Conservation (phyloP, 2,329 filamentous ascomycete species). For the Ustulina deusta region DNA sequence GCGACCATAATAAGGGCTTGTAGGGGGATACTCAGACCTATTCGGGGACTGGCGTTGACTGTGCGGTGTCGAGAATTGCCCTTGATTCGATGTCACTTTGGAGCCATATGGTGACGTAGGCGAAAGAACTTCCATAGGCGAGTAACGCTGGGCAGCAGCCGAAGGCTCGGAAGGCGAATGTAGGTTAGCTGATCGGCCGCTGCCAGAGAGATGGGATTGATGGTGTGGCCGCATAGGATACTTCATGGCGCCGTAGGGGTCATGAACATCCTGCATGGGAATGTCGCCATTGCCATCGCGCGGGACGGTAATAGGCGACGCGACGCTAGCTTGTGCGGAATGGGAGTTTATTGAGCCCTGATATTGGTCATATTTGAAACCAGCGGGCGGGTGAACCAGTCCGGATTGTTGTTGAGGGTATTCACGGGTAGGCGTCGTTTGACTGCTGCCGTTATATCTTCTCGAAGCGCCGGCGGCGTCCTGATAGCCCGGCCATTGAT, state of each 20-base stretch:
- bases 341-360: slow-evolving; percentile 60
- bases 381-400: slow-evolving; percentile 62
- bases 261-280: slow-evolving; percentile 86
- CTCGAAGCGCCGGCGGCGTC: slow-evolving; percentile 72
- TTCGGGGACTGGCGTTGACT: slow-evolving; percentile 82
- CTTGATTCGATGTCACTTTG: slow-evolving; percentile 68
- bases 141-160: slow-evolving; percentile 89
- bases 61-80: slow-evolving; percentile 65
- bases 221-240: slow-evolving; percentile 85
- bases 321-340: slow-evolving; percentile 52
- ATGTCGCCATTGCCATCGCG: slow-evolving; percentile 81
- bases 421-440: slow-evolving; percentile 51
- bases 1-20: slow-evolving; percentile 68
- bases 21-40: slow-evolving; percentile 70
- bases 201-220: slow-evolving; percentile 74
- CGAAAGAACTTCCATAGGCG: slow-evolving; percentile 91
- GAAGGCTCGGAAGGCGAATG: slow-evolving; percentile 83
- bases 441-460: slow-evolving; percentile 63
- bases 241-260: slow-evolving; percentile 87
- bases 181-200: slow-evolving; percentile 68
- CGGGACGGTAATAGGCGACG: slow-evolving; percentile 60
- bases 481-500: slow-evolving; percentile 77
- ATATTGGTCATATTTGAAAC: slow-evolving; percentile 77
- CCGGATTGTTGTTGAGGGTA: slow-evolving; percentile 49
- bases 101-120: slow-evolving; percentile 81